These are phyloP conservation scores for Gymnopus androsaceus DNA, from an alignment of 1,284 basidiomycete species.

Conservation along the genomic window DNA sequence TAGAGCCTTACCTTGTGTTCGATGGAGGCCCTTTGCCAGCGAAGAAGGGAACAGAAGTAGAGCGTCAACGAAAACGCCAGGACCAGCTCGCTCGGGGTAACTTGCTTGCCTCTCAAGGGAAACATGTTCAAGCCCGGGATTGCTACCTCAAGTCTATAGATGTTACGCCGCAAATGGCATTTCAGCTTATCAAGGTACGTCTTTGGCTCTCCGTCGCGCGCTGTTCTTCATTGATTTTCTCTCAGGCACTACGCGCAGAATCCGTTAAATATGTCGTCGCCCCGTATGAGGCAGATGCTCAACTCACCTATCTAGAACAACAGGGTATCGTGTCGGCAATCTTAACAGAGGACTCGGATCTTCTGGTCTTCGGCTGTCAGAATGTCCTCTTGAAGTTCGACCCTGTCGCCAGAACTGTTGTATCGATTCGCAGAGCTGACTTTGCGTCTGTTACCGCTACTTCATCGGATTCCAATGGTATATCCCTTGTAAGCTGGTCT, in stretches of 20 bases:
- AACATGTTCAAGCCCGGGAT: conserved; percentile 81
- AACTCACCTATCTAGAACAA: conserved; percentile 91
- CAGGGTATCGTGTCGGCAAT: conserved; percentile 86
- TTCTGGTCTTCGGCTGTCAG: conserved; percentile 94
- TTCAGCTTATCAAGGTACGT: conserved; percentile 91
- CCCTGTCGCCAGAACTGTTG: conserved; percentile 68
- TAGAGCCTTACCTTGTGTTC: conserved; percentile 93
- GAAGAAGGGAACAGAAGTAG: conserved; percentile 88
- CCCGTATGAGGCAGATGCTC: conserved; percentile 98
- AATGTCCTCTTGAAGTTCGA: conserved; percentile 90
- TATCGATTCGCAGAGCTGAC: conserved; percentile 77
- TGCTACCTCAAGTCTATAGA: conserved; percentile 91
- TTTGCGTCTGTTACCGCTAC: conserved; percentile 69
- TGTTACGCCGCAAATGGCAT: conserved; percentile 97
- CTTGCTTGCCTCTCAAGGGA: conserved; percentile 75
- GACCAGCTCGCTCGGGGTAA: conserved; percentile 73
- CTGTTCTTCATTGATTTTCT: conserved; percentile 5
- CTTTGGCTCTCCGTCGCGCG: not conserved
- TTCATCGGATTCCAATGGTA: conserved; percentile 47
- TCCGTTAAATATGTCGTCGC: conserved; percentile 87
- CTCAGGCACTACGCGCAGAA: conserved; percentile 81
- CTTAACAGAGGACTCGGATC: conserved; percentile 97
- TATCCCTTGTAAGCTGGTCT: conserved; percentile 88
- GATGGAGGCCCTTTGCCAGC: conserved; percentile 95
- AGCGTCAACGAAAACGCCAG: conserved; percentile 72